Conservation (phyloP, 305 asterid species). For the Fraxinus sp. region DNA sequence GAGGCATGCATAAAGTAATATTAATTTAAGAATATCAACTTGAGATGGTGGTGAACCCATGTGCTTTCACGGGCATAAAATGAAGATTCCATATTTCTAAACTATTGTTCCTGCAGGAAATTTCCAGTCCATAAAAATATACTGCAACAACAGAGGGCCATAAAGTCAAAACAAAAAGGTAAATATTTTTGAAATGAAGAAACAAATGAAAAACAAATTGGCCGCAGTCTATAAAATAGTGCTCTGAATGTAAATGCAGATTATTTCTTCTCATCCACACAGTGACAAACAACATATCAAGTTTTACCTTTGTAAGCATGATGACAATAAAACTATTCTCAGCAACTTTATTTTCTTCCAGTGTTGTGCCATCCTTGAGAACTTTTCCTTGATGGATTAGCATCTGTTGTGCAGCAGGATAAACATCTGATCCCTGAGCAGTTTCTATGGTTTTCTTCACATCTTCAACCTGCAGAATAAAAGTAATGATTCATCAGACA, state of each 20-base stretch:
- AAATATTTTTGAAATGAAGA: not conserved
- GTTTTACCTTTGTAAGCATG: constrained; percentile 65
- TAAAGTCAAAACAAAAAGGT: not conserved
- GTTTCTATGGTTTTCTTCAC: constrained; percentile 75
- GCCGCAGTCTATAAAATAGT: not conserved
- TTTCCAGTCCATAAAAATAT: not conserved
- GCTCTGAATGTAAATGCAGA: not conserved
- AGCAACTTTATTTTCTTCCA: constrained; percentile 75
- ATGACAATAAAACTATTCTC: constrained; percentile 70
- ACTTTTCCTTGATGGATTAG: constrained; percentile 84
- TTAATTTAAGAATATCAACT: not conserved
- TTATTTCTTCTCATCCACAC: not conserved
- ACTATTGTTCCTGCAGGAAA: not conserved
- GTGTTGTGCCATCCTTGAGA: constrained; percentile 71
- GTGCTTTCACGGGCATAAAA: not conserved
- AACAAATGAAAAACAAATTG: not conserved
- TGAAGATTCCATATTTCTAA: not conserved
- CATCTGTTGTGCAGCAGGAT: constrained; percentile 79
- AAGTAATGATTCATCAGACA: not conserved
- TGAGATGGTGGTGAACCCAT: not conserved
- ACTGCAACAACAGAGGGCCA: not conserved
- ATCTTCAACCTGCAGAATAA: constrained; percentile 52
- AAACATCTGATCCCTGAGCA: constrained; percentile 64
- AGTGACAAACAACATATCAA: constrained; percentile 15
- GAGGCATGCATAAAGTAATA: not conserved